Evolutionary conservation across 2,329 filamentous ascomycete species (phyloP).

Genomic region (Herpotrichia juniperi): DNA sequence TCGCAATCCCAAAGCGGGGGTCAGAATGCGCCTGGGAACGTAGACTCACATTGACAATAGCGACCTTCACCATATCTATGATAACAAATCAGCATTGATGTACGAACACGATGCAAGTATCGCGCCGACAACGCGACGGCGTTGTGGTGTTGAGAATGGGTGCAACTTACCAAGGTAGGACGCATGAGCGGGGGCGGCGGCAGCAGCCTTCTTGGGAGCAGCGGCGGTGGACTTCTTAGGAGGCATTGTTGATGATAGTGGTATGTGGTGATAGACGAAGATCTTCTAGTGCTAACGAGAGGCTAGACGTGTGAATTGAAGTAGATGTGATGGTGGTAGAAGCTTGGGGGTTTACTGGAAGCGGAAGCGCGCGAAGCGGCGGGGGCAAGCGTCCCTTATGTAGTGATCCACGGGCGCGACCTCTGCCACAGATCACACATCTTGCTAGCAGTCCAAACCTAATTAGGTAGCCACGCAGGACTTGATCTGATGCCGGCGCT

Average conservation of each 20-base stretch:
- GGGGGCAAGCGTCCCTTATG: slow-evolving; percentile 34
- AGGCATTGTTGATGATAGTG: slow-evolving; percentile 60
- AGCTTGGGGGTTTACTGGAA: slow-evolving; percentile 30
- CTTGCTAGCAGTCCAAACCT: slow-evolving; percentile 32
- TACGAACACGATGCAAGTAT: slow-evolving; percentile 55
- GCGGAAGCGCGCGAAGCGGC: slow-evolving; percentile 33
- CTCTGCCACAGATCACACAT: slow-evolving; percentile 36
- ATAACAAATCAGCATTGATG: slow-evolving; percentile 57
- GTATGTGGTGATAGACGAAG: slow-evolving; percentile 28
- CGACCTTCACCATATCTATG: slow-evolving; percentile 76
- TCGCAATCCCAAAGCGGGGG: slow-evolving; percentile 43
- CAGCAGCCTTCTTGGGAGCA: slow-evolving; percentile 63
- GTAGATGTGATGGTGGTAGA: slow-evolving; percentile 22
- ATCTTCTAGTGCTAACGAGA: slow-evolving; percentile 43
- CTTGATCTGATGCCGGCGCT: slow-evolving; percentile 27
- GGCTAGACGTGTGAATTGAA: slow-evolving; percentile 27
- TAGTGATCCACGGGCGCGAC: slow-evolving; percentile 32
- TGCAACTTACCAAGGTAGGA: slow-evolving; percentile 69
- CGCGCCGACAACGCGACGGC: slow-evolving; percentile 52
- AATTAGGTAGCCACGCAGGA: slow-evolving; percentile 36
- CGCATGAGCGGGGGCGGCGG: slow-evolving; percentile 62
- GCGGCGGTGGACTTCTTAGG: slow-evolving; percentile 67
- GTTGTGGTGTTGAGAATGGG: slow-evolving; percentile 49
- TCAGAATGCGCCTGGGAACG: slow-evolving; percentile 55
- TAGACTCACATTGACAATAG: slow-evolving; percentile 72